phyloP scores from a whole-genome alignment of 148 eudicot species.

The Rhododendron henanense region DNA sequence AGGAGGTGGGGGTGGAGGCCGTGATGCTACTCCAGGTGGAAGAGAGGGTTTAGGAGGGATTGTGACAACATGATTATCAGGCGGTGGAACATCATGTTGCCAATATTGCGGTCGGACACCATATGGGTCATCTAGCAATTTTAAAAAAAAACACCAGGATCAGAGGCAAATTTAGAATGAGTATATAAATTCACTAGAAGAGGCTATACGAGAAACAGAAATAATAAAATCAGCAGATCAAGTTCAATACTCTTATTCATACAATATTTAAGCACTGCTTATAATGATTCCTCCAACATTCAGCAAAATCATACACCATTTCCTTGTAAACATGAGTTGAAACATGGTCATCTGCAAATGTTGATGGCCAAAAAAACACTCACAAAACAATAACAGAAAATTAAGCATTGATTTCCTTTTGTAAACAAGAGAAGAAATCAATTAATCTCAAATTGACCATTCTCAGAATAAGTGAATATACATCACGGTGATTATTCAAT shows the following conservation, averaged over 20 bases:
- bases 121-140: slow-evolving; percentile 57
- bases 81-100: slow-evolving; percentile 76
- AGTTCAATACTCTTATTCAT: background rate
- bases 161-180: background rate
- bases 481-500: background rate
- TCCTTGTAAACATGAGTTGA: background rate
- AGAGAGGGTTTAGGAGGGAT: slow-evolving; percentile 45
- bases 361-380: background rate
- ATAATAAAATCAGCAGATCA: background rate
- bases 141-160: slow-evolving; percentile 2
- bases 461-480: background rate
- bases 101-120: slow-evolving; percentile 63
- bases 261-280: background rate
- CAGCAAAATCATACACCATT: background rate
- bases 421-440: background rate
- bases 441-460: background rate
- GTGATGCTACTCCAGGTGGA: slow-evolving; percentile 44
- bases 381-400: background rate
- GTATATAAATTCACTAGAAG: background rate
- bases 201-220: background rate
- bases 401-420: background rate
- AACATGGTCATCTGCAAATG: background rate
- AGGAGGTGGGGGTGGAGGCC: slow-evolving; percentile 54
- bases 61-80: slow-evolving; percentile 49
- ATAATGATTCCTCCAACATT: background rate